Conservation (phyloP, 1,284 basidiomycete species). For the Fistulinella cinereoalba region DNA sequence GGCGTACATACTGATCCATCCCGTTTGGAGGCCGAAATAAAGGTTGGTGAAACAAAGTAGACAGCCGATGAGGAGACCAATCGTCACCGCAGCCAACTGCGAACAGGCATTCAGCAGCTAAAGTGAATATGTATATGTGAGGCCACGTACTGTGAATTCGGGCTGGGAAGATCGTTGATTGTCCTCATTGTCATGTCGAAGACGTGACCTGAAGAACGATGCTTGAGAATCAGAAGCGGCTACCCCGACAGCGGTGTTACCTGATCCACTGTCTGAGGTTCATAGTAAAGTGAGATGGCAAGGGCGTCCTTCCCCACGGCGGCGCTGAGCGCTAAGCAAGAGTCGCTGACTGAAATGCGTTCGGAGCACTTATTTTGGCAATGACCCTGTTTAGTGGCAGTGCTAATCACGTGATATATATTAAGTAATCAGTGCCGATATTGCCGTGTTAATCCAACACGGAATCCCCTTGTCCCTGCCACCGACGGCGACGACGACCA, state of each 20-base stretch:
- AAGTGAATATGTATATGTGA: neutral
- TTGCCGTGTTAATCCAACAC: slow-evolving; percentile 32
- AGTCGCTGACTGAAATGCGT: no score
- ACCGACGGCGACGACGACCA: slow-evolving; percentile 32
- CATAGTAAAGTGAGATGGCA: no score
- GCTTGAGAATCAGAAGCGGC: neutral
- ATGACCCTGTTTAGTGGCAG: slow-evolving; percentile 9
- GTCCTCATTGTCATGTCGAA: neutral
- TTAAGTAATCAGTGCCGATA: slow-evolving; percentile 34
- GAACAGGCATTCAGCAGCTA: neutral
- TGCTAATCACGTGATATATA: slow-evolving; percentile 20
- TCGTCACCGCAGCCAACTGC: slow-evolving; percentile 45
- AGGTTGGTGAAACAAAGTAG: slow-evolving; percentile 75
- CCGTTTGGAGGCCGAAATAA: slow-evolving; percentile 75
- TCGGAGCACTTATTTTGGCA: no score
- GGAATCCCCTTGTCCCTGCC: slow-evolving; percentile 36
- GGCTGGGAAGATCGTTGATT: slow-evolving; percentile 12
- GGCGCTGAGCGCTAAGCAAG: no score
- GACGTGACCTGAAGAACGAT: slow-evolving; percentile 6
- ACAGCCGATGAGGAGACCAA: slow-evolving; percentile 68
- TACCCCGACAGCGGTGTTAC: slow-evolving; percentile 8
- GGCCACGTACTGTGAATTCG: slow-evolving; percentile 30
- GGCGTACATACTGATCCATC: slow-evolving; percentile 69
- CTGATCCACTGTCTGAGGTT: slow-evolving; percentile 21
- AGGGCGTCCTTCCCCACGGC: no score